Conservation (phyloP, 805 yeast genomes). For the Jamesozyma hellenica region DNA sequence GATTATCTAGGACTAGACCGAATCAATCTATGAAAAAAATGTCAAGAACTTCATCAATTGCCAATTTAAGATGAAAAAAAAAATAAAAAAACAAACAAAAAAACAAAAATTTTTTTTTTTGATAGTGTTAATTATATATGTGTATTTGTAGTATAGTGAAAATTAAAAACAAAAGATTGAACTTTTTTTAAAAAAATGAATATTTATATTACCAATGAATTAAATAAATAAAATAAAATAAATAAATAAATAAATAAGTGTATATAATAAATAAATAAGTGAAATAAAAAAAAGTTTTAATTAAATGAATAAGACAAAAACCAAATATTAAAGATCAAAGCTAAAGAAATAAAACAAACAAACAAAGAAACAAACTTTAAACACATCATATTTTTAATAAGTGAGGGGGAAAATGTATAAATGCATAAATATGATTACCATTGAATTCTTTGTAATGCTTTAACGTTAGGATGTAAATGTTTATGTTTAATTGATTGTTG, state of each 20-base stretch:
- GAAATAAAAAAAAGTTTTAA: not conserved
- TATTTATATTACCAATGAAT: no score
- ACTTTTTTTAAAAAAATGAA: no score
- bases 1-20: conserved; percentile 13
- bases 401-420: no score
- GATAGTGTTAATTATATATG: no score
- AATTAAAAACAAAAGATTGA: no score
- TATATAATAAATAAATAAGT: conserved; percentile 1
- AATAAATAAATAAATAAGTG: not conserved
- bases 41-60: conserved; percentile 6
- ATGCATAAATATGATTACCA: no score
- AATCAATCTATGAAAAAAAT: conserved; percentile 3
- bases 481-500: conserved; percentile 4
- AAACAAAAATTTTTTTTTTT: no score
- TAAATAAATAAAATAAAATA: not conserved
- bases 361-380: no score
- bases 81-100: no score
- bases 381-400: no score
- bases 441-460: conserved; percentile 23
- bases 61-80: not conserved
- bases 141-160: no score
- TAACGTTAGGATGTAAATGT: conserved; percentile 25
- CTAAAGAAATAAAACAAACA: no score
- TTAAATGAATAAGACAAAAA: not conserved
- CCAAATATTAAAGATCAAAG: not conserved